Evolutionary conservation across 2,329 filamentous ascomycete genomes (phyloP).

Genomic region (Harringtonia aguacate): DNA sequence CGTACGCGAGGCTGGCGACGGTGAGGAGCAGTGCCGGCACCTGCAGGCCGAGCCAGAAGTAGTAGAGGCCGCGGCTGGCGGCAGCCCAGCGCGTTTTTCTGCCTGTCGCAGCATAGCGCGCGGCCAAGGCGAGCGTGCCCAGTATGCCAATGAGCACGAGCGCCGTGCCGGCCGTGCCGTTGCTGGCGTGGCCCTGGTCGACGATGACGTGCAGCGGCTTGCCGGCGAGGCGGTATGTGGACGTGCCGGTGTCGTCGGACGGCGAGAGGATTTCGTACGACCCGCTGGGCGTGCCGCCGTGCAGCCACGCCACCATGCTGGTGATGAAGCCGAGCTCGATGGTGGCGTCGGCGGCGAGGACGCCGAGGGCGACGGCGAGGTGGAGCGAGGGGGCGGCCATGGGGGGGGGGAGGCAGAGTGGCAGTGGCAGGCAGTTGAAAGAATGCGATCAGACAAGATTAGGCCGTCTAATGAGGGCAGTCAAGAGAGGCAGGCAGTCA

Average conservation of each 20-base stretch:
- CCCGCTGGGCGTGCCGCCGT: slow-evolving; percentile 15
- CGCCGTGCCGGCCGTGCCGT: slow-evolving; percentile 27
- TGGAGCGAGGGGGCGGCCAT: slow-evolving; percentile 9
- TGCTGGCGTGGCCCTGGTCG: slow-evolving; percentile 29
- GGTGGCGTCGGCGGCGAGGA: slow-evolving; percentile 24
- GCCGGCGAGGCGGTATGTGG: slow-evolving; percentile 17
- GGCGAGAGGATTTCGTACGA: slow-evolving; percentile 17
- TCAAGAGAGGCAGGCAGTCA: no score
- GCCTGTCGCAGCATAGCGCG: not conserved
- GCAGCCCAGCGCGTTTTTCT: not conserved
- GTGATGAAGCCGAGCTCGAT: slow-evolving; percentile 28
- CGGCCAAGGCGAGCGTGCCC: slow-evolving; percentile 19
- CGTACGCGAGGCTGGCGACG: slow-evolving; percentile 23
- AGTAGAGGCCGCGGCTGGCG: slow-evolving; percentile 16
- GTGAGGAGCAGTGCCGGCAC: slow-evolving; percentile 25
- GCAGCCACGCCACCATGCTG: slow-evolving; percentile 26
- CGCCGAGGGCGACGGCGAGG: slow-evolving; percentile 15
- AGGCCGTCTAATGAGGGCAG: no score
- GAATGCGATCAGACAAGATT: no score
- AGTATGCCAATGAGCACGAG: slow-evolving; percentile 23
- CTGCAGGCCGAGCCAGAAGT: slow-evolving; percentile 22
- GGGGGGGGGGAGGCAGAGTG: not conserved
- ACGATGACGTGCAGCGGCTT: slow-evolving; percentile 22
- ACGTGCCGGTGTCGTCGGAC: slow-evolving; percentile 3
- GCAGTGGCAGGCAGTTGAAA: no score